A percentile compares a stretch with the other conserved stretches of the same genome.
Conservation (phyloP, 192 early-diverging fungal genomes). For the Phycomyces nitens region DNA sequence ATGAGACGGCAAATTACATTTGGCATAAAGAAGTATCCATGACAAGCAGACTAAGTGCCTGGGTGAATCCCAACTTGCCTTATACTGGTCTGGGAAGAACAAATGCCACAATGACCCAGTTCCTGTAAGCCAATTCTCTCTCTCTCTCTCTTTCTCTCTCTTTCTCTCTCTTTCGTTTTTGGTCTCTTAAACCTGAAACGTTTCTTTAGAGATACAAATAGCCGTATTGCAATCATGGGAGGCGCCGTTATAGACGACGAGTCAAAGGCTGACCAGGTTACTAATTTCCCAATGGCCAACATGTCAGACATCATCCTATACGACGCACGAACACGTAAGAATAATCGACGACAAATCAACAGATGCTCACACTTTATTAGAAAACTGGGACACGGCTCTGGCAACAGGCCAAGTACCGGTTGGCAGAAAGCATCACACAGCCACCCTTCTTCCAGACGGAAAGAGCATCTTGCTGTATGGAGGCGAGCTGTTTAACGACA, state of each 20-base stretch:
- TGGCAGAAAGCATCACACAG: conserved; percentile 11
- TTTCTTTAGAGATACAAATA: conserved; percentile 11
- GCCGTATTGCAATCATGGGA: conserved; percentile 6
- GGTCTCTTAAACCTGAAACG: no score
- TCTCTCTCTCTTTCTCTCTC: no score
- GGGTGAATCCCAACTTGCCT: background rate
- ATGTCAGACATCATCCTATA: conserved; percentile 14
- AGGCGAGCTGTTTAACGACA: conserved; percentile 3
- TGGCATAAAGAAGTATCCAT: conserved; percentile 6
- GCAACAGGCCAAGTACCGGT: conserved; percentile 3
- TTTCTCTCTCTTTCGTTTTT: background rate
- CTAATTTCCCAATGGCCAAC: conserved; percentile 9
- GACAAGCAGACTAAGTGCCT: background rate
- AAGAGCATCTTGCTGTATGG: background rate
- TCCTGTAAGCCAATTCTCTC: background rate
- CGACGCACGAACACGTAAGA: conserved; percentile 12
- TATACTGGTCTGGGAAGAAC: conserved; percentile 2
- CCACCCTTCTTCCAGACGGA: conserved; percentile 12
- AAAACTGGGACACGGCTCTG: conserved; percentile 1
- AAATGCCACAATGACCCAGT: conserved; percentile 14
- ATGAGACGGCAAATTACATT: background rate
- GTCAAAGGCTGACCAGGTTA: background rate
- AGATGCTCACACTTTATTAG: background rate
- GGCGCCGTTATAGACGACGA: background rate
- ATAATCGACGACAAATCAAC: no score